A percentile compares a stretch with the other conserved stretches of the same genome.
Evolutionary conservation across 2,329 filamentous ascomycete species (phyloP).

Genomic region (Thermothelomyces thermophilus): DNA sequence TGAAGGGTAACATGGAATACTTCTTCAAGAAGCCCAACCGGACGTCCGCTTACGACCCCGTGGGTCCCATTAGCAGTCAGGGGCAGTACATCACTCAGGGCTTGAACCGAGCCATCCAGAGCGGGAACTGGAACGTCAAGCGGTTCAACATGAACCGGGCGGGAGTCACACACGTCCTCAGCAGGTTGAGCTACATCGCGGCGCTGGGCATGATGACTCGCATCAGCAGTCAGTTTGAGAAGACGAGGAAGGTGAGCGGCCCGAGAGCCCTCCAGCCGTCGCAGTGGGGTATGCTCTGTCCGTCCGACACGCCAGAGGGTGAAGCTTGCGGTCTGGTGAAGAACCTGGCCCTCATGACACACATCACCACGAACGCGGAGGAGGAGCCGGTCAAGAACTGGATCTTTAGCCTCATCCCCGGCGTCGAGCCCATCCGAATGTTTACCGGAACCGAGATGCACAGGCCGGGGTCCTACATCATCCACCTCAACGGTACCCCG

Average conservation of each 20-base stretch:
- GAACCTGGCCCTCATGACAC: constrained; percentile 97
- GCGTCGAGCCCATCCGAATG: constrained; percentile 68
- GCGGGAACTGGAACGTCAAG: constrained; percentile 95
- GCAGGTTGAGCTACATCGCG: constrained; percentile 90
- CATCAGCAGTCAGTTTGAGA: constrained; percentile 97
- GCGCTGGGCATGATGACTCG: constrained; percentile 99
- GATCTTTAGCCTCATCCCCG: constrained; percentile 79
- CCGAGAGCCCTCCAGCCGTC: constrained; percentile 94
- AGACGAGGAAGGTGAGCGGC: constrained; percentile 93
- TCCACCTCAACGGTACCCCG: constrained; percentile 93
- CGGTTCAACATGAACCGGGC: constrained; percentile 98
- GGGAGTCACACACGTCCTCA: constrained; percentile 92
- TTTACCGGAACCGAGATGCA: constrained; percentile 79
- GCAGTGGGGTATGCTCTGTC: constrained; percentile 96
- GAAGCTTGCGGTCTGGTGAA: constrained; percentile 97
- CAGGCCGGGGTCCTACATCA: constrained; percentile 72
- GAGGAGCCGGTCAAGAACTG: constrained; percentile 83
- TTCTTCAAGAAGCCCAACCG: constrained; percentile 89
- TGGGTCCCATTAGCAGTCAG: constrained; percentile 74
- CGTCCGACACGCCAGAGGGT: constrained; percentile 95
- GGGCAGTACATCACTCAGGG: constrained; percentile 84
- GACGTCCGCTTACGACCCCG: constrained; percentile 80
- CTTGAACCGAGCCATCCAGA: constrained; percentile 93
- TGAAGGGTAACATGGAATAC: constrained; percentile 93
- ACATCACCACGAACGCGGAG: constrained; percentile 95